Conservation (phyloP, 2,329 filamentous ascomycete genomes). For the Fusarium nanum region DNA sequence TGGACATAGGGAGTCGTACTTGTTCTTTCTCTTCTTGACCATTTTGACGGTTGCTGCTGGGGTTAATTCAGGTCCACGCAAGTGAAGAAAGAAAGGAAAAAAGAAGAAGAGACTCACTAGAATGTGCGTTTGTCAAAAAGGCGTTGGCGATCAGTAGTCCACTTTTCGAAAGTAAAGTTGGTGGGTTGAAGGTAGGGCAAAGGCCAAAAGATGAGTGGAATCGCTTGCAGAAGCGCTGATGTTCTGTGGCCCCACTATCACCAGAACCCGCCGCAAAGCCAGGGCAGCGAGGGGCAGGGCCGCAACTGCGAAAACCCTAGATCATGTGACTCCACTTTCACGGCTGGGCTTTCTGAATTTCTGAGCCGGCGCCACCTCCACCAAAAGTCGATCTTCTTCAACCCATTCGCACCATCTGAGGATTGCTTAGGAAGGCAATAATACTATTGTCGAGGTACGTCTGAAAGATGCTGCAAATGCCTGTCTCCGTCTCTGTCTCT, state of each 20-base stretch:
- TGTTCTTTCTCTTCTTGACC: slow-evolving; percentile 80
- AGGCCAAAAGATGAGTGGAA: neutral
- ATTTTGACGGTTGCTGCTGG: slow-evolving; percentile 69
- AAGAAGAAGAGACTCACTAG: slow-evolving; percentile 48
- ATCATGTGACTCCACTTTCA: slow-evolving; percentile 47
- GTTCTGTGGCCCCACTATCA: slow-evolving; percentile 4
- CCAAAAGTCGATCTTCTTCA: slow-evolving; percentile 46
- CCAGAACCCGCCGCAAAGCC: neutral
- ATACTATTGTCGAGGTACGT: slow-evolving; percentile 72
- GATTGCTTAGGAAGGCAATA: slow-evolving; percentile 73
- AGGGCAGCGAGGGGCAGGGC: slow-evolving; percentile 27
- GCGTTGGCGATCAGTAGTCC: slow-evolving; percentile 43
- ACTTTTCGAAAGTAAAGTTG: slow-evolving; percentile 31
- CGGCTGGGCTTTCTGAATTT: slow-evolving; percentile 39
- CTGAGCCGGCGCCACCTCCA: slow-evolving; percentile 49
- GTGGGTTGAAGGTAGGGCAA: slow-evolving; percentile 39
- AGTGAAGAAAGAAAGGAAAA: slow-evolving; percentile 37
- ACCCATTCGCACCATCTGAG: slow-evolving; percentile 62
- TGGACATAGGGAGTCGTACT: slow-evolving; percentile 58
- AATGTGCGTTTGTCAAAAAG: slow-evolving; percentile 47
- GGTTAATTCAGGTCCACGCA: slow-evolving; percentile 51
- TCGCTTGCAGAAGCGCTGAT: neutral
- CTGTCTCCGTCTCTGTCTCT: slow-evolving; percentile 42
- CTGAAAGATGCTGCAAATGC: slow-evolving; percentile 62
- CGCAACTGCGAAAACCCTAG: slow-evolving; percentile 44